A percentile compares a stretch with the other conserved stretches of the same genome.
These are phyloP conservation scores for Eucalyptus coolabah DNA, from an alignment of 345 rosid genomes.

Conservation along the genomic window DNA sequence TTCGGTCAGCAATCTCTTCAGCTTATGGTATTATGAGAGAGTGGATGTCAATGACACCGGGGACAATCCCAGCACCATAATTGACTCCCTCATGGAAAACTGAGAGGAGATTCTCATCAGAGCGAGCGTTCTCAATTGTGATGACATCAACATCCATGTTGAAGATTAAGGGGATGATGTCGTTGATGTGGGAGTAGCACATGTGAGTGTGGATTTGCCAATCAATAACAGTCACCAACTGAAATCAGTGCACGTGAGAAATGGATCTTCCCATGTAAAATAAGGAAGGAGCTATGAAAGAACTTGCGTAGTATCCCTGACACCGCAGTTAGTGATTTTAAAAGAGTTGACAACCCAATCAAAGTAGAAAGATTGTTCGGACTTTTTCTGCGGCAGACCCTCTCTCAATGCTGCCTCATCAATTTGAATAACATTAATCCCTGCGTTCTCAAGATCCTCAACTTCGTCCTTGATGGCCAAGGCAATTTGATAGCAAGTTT, in stretches of 20 bases:
- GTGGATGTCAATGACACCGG: conserved; percentile 64
- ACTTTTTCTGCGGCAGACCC: conserved; percentile 90
- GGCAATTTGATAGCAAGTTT: conserved; percentile 95
- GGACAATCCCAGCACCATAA: conserved; percentile 89
- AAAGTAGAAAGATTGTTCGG: conserved; percentile 85
- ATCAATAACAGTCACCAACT: too few species aligned
- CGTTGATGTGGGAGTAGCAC: conserved; percentile 62
- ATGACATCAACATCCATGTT: conserved; percentile 59
- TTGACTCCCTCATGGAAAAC: conserved; percentile 95
- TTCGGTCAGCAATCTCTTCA: too few species aligned
- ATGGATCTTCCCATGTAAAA: neutral
- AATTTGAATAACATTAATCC: conserved; percentile 80
- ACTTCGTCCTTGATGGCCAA: conserved; percentile 96
- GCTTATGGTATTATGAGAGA: neutral
- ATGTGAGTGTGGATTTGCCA: conserved; percentile 60
- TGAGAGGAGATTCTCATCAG: conserved; percentile 44
- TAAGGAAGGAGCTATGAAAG: neutral
- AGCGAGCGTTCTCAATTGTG: conserved; percentile 82
- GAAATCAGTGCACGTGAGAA: accelerated
- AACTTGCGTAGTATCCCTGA: conserved; percentile 85
- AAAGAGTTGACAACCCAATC: conserved; percentile 98
- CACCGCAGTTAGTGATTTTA: conserved; percentile 80
- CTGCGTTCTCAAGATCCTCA: conserved; percentile 86
- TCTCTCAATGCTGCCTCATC: conserved; percentile 97
- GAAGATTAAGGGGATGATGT: conserved; percentile 44